Evolutionary conservation across 2,329 filamentous ascomycete genomes (phyloP), one percentile per base, ranked within the genome.

Genomic region (Neonectria ditissima): DNA sequence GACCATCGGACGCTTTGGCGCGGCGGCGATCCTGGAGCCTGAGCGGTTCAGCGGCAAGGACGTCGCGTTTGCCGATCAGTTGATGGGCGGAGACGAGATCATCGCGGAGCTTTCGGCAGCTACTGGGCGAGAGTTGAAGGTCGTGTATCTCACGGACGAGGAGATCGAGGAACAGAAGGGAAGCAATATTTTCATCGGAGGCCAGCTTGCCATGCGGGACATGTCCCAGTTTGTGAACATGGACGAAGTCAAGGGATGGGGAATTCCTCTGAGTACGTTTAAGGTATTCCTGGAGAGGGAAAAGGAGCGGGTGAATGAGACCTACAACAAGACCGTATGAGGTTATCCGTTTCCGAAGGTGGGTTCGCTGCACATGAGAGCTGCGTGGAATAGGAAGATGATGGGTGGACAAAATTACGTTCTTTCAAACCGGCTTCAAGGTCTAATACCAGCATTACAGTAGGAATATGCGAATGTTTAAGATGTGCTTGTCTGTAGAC

Each of bases 1-100:
- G 6, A 84, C 86, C 28, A 83, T 86, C 48, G 85, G 80, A 0
- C 74, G 68, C 8, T 83, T 85, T 66, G 79, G 78, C 4, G 76
- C 77, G 7, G 80, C 80, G 0, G 83, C 81, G 0, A 75, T 86
- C 18, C 66, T 80, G 1, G 74, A 84, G 3, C 80, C 82, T 0
- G 65, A 43, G 10, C 75, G 74, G 43, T 87, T 84, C 63, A 52
- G 78, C 28, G 71, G 69, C n/a, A 70, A 80, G 63, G 78, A 77
- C 34, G 74, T 87, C 20, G 68, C 71, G 11, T 67, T 85, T 11
- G 80, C 76, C 0, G 79, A 81, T 0, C 81, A 86, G 60, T 68
- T 78, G 45, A 52, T 83, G 30, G 73, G 70, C 0, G 62, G 77
- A 1, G 76, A 78, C 2, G 69, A 81, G 5, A 69, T 84, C 1